A percentile compares a stretch with the other conserved stretches of the same genome.
Conservation (phyloP, 2,329 filamentous ascomycete genomes). For the Trichophyton equinum region DNA sequence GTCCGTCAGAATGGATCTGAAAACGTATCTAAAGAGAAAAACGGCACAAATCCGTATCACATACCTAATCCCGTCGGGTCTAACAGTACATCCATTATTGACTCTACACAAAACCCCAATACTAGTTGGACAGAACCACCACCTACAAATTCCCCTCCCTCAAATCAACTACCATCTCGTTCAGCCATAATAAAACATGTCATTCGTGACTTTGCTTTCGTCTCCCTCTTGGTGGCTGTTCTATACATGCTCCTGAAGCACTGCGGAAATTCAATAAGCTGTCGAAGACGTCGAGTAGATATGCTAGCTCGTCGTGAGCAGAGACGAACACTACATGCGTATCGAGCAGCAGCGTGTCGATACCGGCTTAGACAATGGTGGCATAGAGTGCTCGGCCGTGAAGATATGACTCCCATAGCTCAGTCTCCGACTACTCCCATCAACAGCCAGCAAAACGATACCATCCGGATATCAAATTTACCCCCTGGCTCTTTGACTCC, state of each 20-base stretch:
- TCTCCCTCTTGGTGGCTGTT: constrained; percentile 32
- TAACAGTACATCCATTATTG: not conserved
- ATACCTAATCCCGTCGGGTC: not conserved
- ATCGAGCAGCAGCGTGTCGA: constrained; percentile 41
- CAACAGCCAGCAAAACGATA: not conserved
- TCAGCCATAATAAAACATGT: constrained; percentile 11
- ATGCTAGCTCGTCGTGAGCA: constrained; percentile 44
- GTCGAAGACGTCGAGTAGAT: constrained; percentile 41
- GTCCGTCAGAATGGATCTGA: not conserved
- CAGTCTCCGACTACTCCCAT: constrained; percentile 16
- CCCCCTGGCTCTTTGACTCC: constrained; percentile 18
- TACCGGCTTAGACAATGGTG: constrained; percentile 42
- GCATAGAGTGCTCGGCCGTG: constrained; percentile 25
- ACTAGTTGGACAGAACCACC: not conserved
- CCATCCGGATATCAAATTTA: not conserved
- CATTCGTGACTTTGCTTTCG: constrained; percentile 29
- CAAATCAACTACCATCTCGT: not conserved
- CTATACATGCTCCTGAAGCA: constrained; percentile 28
- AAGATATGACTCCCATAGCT: constrained; percentile 24
- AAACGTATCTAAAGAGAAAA: not conserved
- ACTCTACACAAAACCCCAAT: not conserved
- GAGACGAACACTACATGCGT: constrained; percentile 39
- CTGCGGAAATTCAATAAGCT: constrained; percentile 28
- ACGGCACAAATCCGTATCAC: not conserved
- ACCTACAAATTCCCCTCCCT: not conserved